phyloP scores from a whole-genome alignment of 345 rosid species.

The Dimocarpus longan region DNA sequence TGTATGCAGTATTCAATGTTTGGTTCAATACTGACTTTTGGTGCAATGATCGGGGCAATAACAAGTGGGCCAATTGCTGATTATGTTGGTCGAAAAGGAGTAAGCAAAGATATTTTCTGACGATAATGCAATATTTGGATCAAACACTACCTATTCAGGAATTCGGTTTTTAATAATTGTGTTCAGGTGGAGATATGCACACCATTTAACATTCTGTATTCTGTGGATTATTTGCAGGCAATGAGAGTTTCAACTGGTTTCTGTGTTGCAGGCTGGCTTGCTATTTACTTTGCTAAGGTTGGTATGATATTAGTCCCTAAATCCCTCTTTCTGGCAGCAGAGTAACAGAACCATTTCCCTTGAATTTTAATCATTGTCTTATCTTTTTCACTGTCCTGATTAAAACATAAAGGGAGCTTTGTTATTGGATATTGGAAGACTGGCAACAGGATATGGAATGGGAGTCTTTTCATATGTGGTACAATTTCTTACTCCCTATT shows the following conservation, averaged over 20 bases:
- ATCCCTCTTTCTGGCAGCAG: constrained; percentile 12
- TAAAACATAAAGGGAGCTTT: constrained; percentile 52
- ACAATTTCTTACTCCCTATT: not conserved
- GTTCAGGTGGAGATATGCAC: not conserved
- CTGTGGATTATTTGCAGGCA: constrained; percentile 48
- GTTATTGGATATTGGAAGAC: constrained; percentile 70
- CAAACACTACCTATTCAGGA: not conserved
- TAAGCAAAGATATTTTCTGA: constrained; percentile 30
- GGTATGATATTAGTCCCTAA: not conserved
- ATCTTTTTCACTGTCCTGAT: constrained; percentile 7
- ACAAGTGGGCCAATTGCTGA: constrained; percentile 86
- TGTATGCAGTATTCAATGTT: constrained; percentile 70
- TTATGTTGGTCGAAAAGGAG: constrained; percentile 85
- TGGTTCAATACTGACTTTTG: constrained; percentile 84
- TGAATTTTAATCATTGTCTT: not conserved
- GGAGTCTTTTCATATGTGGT: constrained; percentile 93
- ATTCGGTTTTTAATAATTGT: not conserved
- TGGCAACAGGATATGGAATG: constrained; percentile 91
- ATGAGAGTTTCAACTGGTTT: constrained; percentile 68
- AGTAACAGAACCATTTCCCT: constrained; percentile 7
- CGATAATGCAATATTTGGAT: not conserved
- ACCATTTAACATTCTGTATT: constrained; percentile 11
- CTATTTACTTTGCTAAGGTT: constrained; percentile 89
- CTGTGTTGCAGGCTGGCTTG: constrained; percentile 82
- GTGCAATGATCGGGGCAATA: constrained; percentile 97